phyloP scores from a whole-genome alignment of 768 basidiomycete genomes.

The Tubosaeta sp. region DNA sequence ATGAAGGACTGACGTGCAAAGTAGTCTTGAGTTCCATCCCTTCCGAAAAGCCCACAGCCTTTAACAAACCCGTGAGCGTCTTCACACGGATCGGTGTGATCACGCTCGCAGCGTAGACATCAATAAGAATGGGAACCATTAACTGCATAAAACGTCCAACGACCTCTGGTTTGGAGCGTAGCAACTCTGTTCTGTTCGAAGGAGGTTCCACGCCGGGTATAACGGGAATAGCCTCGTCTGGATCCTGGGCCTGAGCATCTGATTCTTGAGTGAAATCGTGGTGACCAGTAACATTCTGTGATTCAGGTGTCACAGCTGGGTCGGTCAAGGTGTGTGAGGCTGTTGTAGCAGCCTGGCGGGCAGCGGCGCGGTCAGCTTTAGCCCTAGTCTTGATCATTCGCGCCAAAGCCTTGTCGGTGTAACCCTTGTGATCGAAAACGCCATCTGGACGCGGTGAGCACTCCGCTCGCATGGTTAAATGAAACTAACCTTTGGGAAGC shows the following conservation, averaged over 20 bases:
- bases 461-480: background rate
- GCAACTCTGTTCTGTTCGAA: conserved; percentile 64
- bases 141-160: conserved; percentile 84
- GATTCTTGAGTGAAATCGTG: conserved; percentile 29
- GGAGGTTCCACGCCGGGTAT: conserved; percentile 32
- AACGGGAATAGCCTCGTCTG: conserved; percentile 32
- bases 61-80: conserved; percentile 81
- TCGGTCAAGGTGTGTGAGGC: conserved; percentile 28
- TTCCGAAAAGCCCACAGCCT: conserved; percentile 88
- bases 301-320: conserved; percentile 20
- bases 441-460: conserved; percentile 56
- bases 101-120: conserved; percentile 99
- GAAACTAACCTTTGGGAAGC: conserved; percentile 61
- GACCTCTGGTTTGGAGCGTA: conserved; percentile 70
- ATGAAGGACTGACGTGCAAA: conserved; percentile 58
- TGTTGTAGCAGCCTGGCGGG: conserved; percentile 47
- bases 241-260: conserved; percentile 41
- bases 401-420: conserved; percentile 80
- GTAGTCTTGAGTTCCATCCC: conserved; percentile 69
- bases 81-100: conserved; percentile 82
- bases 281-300: conserved; percentile 6
- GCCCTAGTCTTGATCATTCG: conserved; percentile 78
- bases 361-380: conserved; percentile 74
- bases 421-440: conserved; percentile 88
- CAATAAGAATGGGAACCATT: conserved; percentile 90